Percentiles rank a stretch among this genome's conserved stretches.
Conservation (phyloP, 2,329 filamentous ascomycete genomes). For the Nemania serpens region DNA sequence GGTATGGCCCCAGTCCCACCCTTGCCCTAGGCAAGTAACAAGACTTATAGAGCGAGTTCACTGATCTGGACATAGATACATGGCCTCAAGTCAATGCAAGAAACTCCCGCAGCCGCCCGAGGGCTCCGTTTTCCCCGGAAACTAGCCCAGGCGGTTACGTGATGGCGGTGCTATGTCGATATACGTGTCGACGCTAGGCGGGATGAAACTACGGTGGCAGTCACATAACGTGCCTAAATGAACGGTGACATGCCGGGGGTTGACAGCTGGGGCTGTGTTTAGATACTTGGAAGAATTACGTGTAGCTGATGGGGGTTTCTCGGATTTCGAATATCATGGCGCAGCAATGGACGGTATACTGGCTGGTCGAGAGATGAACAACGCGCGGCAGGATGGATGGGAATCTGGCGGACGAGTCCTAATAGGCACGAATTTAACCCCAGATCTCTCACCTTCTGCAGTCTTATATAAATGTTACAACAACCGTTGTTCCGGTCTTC, state of each 20-base stretch:
- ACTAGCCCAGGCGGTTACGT: conserved; percentile 3
- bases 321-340: conserved; percentile 4
- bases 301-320: not conserved
- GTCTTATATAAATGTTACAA: not conserved
- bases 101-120: conserved; percentile 94
- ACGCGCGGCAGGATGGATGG: conserved; percentile 20
- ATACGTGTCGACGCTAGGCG: too few relatives aligned
- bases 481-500: not conserved
- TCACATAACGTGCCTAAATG: too few relatives aligned
- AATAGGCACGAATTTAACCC: not conserved
- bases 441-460: not conserved
- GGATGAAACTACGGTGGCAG: too few relatives aligned
- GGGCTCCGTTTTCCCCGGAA: conserved; percentile 58
- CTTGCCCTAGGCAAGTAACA: conserved; percentile 36
- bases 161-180: too few relatives aligned
- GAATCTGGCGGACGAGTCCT: not conserved
- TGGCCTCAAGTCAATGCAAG: conserved; percentile 90
- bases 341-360: conserved; percentile 10
- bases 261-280: not conserved
- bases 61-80: conserved; percentile 65
- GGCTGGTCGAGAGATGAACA: not conserved
- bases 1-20: too few relatives aligned
- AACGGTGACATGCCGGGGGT: not conserved
- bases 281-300: not conserved
- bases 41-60: not conserved